Base-by-base conservation (phyloP, 768 basidiomycete genomes). In the Amanita brunnescens region DNA sequence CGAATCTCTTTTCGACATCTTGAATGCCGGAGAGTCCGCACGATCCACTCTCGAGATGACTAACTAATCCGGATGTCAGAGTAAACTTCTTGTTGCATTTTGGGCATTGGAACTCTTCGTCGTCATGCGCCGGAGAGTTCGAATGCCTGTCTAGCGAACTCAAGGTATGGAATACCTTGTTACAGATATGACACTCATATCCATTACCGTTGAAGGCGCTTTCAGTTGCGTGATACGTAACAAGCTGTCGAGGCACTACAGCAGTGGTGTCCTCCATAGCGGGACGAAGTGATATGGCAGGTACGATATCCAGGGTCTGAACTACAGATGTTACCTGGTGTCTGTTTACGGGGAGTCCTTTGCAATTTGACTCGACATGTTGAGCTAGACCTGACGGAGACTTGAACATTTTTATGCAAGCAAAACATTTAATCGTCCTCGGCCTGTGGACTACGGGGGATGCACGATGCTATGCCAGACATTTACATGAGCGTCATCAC, bases 181-280 rank as follows among this genome's bases (percentile, higher is more conserved):
- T 55, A 54, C 75, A 76, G 20, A 76, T 55, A 53, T 60, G 70
- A 57, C 75, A 76, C 54, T 68, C 67, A 54, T 67, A 76, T 6
- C 62, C 61, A 12, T 23, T 52, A 5, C 72, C 73, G 54, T 74
- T 72, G 62, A 64, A 75, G 6, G 73, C 62, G 5, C 46, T 56
- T 18, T 67, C 62, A 12, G 65, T 66, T 12, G 70, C 71, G 26
- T 60, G 54, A 54, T 64, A 70, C 23, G 55, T 57, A 18, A 56
- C 51, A 16, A 59, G 52, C 4, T 62, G 49, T 10, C 32, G 45
- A 35, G 51, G 33, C 16, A 18, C 21, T 16, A 7, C 7, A 30
- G 37, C 10, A 32, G 9, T 3, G 20, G 46, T 6, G n/a, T 55
- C 26, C 7, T 59, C 58, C 24, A 59, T 54, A 12, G 67, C 54